phyloP scores from a whole-genome alignment of 345 rosid genomes.

The Turritis glabra region DNA sequence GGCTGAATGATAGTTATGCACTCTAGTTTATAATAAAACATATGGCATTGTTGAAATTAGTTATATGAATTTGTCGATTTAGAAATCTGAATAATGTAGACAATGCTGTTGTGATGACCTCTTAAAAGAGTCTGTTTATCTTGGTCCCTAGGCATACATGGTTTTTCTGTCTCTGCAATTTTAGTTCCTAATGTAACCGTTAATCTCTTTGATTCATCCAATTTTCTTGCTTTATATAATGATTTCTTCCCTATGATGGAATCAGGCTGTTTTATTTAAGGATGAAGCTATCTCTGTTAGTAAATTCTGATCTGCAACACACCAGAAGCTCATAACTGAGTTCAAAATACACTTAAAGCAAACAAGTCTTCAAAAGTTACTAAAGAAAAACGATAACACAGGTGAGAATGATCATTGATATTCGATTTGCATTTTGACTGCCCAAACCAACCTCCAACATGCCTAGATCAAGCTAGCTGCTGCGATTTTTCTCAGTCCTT shows the following conservation, averaged over 20 bases:
- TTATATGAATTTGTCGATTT: too few relatives aligned
- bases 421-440: background rate
- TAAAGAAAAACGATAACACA: slow-evolving; percentile 1
- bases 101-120: too few relatives aligned
- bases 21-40: too few relatives aligned
- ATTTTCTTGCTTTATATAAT: background rate
- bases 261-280: too few relatives aligned
- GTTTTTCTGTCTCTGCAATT: too few relatives aligned
- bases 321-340: background rate
- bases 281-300: background rate
- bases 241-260: background rate
- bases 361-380: background rate
- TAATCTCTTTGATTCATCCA: background rate
- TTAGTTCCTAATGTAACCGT: too few relatives aligned
- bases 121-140: too few relatives aligned
- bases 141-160: too few relatives aligned
- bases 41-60: too few relatives aligned
- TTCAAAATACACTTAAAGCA: background rate
- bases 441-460: background rate
- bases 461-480: background rate
- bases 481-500: background rate
- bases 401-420: slow-evolving; percentile 3
- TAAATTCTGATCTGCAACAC: background rate
- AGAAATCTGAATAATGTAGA: too few relatives aligned
- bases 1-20: too few relatives aligned